phyloP scores from a whole-genome alignment of 305 asterid species.

The Solanum aculeatissimum region DNA sequence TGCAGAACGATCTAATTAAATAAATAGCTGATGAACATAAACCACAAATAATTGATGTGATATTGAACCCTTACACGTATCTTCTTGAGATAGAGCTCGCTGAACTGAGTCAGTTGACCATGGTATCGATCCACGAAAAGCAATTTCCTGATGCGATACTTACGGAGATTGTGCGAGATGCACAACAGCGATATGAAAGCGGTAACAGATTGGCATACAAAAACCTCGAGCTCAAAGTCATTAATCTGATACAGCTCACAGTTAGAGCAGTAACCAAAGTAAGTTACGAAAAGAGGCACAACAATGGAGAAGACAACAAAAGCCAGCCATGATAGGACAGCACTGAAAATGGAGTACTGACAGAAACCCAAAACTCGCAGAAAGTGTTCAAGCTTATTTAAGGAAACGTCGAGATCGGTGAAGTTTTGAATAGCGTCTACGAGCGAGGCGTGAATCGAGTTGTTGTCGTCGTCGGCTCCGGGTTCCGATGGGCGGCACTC shows the following conservation, averaged over 20 bases:
- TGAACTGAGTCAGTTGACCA: slow-evolving; percentile 61
- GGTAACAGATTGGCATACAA: slow-evolving; percentile 53
- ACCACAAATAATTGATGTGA: neutral
- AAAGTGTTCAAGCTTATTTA: slow-evolving; percentile 32
- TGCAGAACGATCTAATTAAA: neutral
- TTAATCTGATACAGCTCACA: slow-evolving; percentile 66
- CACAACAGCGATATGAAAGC: slow-evolving; percentile 70
- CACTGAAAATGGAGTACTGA: slow-evolving; percentile 35
- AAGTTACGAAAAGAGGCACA: slow-evolving; percentile 36
- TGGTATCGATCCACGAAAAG: slow-evolving; percentile 76
- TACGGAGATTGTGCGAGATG: slow-evolving; percentile 68
- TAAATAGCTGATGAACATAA: neutral
- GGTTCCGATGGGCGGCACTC: neutral
- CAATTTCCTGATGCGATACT: slow-evolving; percentile 71
- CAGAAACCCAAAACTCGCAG: slow-evolving; percentile 51
- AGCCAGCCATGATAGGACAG: slow-evolving; percentile 37
- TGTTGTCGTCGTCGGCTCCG: neutral
- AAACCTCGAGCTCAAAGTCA: slow-evolving; percentile 62
- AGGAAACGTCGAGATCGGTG: slow-evolving; percentile 47
- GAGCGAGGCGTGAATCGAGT: neutral
- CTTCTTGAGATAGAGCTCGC: slow-evolving; percentile 50
- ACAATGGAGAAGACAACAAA: slow-evolving; percentile 39
- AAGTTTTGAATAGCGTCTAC: neutral
- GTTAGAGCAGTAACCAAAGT: slow-evolving; percentile 44
- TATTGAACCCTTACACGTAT: slow-evolving; percentile 41